These are phyloP conservation scores for Fallopia convolvulus DNA, from an alignment of 148 eudicot species.

Conservation along the genomic window DNA sequence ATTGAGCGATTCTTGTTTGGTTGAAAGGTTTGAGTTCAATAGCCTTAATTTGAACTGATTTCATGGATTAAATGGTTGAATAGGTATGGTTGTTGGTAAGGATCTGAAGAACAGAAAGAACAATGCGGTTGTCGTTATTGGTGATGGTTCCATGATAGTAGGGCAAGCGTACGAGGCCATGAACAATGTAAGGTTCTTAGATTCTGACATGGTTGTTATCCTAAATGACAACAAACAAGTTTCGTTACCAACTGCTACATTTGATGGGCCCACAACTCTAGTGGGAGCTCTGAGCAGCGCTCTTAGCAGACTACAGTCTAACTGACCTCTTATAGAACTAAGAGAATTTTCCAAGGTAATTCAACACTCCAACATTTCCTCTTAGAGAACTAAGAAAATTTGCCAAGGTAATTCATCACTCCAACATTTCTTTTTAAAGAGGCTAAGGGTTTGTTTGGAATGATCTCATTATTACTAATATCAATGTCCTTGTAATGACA, in stretches of 20 bases:
- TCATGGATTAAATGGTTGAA: conserved; percentile 13
- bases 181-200: conserved; percentile 94
- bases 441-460: background rate
- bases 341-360: conserved; percentile 94
- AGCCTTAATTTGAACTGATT: background rate
- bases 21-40: background rate
- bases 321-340: conserved; percentile 80
- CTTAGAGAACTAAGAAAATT: too few species aligned
- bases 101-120: conserved; percentile 75
- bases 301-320: conserved; percentile 82
- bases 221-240: conserved; percentile 97
- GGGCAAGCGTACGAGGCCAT: conserved; percentile 99
- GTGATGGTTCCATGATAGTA: conserved; percentile 98
- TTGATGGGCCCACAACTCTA: conserved; percentile 86
- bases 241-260: conserved; percentile 83
- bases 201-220: conserved; percentile 96
- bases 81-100: conserved; percentile 97
- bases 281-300: conserved; percentile 97
- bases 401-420: too few species aligned
- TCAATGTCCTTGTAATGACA: too few species aligned
- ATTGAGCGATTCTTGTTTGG: background rate
- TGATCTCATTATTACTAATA: too few species aligned
- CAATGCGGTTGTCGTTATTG: conserved; percentile 76
- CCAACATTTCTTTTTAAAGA: background rate
- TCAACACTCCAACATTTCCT: background rate